A percentile compares a stretch with the other conserved stretches of the same genome.
phyloP scores from a whole-genome alignment of 352 stramenopile species.

The Phytophthora pini region DNA sequence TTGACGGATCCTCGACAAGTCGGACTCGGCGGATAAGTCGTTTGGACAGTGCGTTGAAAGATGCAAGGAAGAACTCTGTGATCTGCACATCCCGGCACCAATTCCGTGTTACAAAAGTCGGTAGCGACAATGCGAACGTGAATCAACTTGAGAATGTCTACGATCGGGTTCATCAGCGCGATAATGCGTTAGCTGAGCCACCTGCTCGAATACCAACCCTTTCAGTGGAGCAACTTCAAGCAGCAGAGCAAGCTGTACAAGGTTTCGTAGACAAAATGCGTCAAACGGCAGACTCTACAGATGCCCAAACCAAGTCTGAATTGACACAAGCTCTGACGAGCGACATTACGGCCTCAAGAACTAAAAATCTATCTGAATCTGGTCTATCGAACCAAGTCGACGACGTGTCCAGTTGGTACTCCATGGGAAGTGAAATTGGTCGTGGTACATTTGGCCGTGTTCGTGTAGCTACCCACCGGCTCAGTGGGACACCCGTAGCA shows the following conservation, averaged over 20 bases:
- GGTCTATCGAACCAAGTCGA: slow-evolving; percentile 18
- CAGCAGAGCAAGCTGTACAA: slow-evolving; percentile 23
- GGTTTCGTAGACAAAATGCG: slow-evolving; percentile 30
- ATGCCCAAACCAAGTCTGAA: slow-evolving; percentile 18
- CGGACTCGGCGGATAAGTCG: slow-evolving; percentile 19
- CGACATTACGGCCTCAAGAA: background rate
- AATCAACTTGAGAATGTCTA: slow-evolving; percentile 28
- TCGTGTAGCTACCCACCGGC: slow-evolving; percentile 46
- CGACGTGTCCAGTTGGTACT: slow-evolving; percentile 46
- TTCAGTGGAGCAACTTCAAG: slow-evolving; percentile 10
- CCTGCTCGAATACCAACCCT: slow-evolving; percentile 5
- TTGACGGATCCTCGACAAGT: background rate
- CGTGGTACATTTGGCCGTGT: slow-evolving; percentile 66
- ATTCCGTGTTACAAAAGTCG: background rate
- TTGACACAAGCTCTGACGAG: slow-evolving; percentile 12
- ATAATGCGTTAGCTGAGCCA: slow-evolving; percentile 1
- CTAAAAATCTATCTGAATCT: background rate
- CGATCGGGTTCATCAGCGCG: slow-evolving; percentile 24
- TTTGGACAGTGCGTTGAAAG: slow-evolving; percentile 29
- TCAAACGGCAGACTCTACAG: slow-evolving; percentile 7
- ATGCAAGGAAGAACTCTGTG: slow-evolving; percentile 8
- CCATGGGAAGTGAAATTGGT: slow-evolving; percentile 52
- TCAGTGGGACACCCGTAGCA: slow-evolving; percentile 51
- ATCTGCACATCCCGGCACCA: slow-evolving; percentile 12
- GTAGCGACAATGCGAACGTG: background rate